Evolutionary conservation across 352 stramenopile genomes (phyloP).

Genomic region (Globisporangium heterothallicum): DNA sequence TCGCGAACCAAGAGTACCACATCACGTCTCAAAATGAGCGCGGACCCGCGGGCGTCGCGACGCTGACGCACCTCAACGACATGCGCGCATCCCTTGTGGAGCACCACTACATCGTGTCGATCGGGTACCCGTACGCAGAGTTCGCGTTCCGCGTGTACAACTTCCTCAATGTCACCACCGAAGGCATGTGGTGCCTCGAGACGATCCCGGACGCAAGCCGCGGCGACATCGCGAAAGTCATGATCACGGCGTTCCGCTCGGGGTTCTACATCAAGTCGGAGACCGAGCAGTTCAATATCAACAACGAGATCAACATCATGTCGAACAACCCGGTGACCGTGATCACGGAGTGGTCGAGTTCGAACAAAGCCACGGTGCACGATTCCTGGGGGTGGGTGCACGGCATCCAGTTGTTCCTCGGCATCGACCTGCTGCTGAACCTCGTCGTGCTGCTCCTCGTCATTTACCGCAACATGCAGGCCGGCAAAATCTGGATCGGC

Average conservation of each 20-base stretch:
- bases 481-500: constrained; percentile 35
- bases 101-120: constrained; percentile 23
- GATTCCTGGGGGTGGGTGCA: constrained; percentile 39
- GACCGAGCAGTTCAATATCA: constrained; percentile 22
- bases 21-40: constrained; percentile 15
- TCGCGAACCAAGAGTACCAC: constrained; percentile 30
- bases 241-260: constrained; percentile 23
- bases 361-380: constrained; percentile 2
- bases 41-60: constrained; percentile 20
- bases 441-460: constrained; percentile 26
- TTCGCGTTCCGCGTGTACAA: constrained; percentile 27
- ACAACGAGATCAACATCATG: constrained; percentile 13
- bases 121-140: constrained; percentile 26
- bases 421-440: constrained; percentile 22
- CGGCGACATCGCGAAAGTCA: constrained; percentile 19
- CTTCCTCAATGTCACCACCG: constrained; percentile 13
- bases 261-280: constrained; percentile 24
- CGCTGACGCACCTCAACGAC: constrained; percentile 21
- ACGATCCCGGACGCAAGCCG: constrained; percentile 14
- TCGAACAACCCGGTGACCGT: constrained; percentile 1
- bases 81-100: constrained; percentile 19
- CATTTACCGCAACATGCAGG: constrained; percentile 21
- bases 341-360: constrained; percentile 7
- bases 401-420: constrained; percentile 31
- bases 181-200: constrained; percentile 18